A percentile compares a stretch with the other conserved stretches of the same genome.
Evolutionary conservation across 2,329 filamentous ascomycete genomes (phyloP).

Genomic region (Emmonsia crescens): DNA sequence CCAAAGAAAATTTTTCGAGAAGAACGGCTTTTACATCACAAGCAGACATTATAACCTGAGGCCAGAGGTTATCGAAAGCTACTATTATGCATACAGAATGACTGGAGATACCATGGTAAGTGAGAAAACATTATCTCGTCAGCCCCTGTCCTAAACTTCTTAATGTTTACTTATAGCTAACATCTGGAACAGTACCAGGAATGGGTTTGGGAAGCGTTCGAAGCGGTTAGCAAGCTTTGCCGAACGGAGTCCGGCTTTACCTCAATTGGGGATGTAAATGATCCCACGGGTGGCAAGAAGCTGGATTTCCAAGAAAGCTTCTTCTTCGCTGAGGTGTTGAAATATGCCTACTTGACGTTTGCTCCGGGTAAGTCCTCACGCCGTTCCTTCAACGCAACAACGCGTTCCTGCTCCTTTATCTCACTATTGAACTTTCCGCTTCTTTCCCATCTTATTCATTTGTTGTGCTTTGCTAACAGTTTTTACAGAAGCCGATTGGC

Average conservation of each 20-base stretch:
- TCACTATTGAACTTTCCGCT: neutral
- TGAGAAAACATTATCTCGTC: neutral
- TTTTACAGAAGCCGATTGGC: constrained; percentile 47
- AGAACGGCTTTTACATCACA: constrained; percentile 61
- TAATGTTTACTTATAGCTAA: neutral
- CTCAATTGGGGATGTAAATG: constrained; percentile 56
- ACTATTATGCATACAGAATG: constrained; percentile 76
- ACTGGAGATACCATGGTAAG: constrained; percentile 54
- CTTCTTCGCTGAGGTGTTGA: constrained; percentile 77
- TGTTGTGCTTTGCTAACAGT: neutral
- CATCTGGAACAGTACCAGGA: constrained; percentile 52
- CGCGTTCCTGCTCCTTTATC: neutral
- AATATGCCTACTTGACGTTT: constrained; percentile 69
- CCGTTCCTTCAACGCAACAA: neutral
- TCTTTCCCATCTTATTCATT: neutral
- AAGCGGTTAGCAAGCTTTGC: constrained; percentile 54
- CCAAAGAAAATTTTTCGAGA: constrained; percentile 50
- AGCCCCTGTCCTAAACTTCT: neutral
- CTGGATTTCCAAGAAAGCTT: constrained; percentile 74
- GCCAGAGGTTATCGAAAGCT: constrained; percentile 72
- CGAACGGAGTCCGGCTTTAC: constrained; percentile 57
- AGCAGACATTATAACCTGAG: constrained; percentile 55
- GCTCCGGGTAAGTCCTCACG: constrained; percentile 24
- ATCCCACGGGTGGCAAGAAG: constrained; percentile 47
- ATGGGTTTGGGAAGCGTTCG: constrained; percentile 72